These are phyloP conservation scores for Citrullus colocynthis DNA, from an alignment of 306 rosid species.

Conservation along the genomic window DNA sequence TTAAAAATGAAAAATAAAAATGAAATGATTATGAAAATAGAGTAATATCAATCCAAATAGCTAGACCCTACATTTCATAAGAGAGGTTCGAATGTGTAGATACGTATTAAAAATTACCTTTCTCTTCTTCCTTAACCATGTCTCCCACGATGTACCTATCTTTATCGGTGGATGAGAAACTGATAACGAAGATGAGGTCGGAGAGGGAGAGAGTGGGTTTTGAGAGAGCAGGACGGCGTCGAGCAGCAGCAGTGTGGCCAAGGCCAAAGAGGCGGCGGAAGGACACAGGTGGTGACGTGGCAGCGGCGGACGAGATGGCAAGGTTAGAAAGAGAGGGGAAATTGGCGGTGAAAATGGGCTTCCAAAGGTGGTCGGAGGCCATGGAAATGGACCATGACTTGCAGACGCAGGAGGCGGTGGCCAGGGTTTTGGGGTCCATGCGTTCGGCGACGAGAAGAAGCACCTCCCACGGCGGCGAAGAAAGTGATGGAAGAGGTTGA, in stretches of 20 bases:
- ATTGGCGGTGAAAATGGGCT: constrained; percentile 27
- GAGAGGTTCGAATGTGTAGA: too few relatives aligned
- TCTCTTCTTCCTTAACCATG: neutral
- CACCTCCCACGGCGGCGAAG: constrained; percentile 34
- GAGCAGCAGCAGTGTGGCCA: constrained; percentile 17
- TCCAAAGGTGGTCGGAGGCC: constrained; percentile 53
- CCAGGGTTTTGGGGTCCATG: constrained; percentile 51
- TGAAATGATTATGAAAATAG: too few relatives aligned
- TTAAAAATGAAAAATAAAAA: too few relatives aligned
- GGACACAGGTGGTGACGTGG: constrained; percentile 10
- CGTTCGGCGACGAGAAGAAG: constrained; percentile 25
- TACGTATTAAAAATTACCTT: neutral
- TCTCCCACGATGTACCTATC: neutral
- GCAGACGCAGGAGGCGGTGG: constrained; percentile 45
- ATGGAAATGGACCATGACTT: constrained; percentile 42
- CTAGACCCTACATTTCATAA: too few relatives aligned
- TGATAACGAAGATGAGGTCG: constrained; percentile 28
- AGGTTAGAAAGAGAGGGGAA: constrained; percentile 37
- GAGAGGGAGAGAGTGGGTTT: constrained; percentile 29
- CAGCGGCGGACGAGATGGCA: constrained; percentile 3
- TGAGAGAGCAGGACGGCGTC: constrained; percentile 12
- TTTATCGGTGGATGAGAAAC: neutral
- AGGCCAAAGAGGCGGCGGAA: constrained; percentile 34
- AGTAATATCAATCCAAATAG: too few relatives aligned
- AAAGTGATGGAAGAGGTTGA: neutral